Evolutionary conservation across 352 stramenopile species (phyloP).

Genomic region (Pythium volutum): DNA sequence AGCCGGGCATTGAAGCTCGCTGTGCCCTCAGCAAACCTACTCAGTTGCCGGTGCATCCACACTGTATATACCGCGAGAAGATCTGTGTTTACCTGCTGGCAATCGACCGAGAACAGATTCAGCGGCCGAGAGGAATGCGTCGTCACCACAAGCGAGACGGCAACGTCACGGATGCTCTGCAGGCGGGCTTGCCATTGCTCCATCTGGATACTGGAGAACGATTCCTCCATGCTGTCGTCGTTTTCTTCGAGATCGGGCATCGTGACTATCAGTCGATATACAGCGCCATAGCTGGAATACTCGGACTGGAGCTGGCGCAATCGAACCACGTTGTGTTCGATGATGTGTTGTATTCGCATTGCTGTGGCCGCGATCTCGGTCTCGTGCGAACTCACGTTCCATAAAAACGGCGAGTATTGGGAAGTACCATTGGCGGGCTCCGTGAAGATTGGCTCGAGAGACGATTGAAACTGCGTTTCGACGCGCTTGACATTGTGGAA

Average conservation of each 20-base stretch:
- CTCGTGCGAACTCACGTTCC: constrained; percentile 66
- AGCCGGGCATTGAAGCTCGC: constrained; percentile 47
- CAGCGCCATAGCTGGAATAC: constrained; percentile 37
- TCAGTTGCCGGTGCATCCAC: constrained; percentile 42
- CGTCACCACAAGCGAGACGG: constrained; percentile 23
- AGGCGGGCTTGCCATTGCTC: constrained; percentile 31
- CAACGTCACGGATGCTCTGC: constrained; percentile 26
- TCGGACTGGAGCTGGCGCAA: constrained; percentile 36
- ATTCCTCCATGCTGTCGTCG: constrained; percentile 8
- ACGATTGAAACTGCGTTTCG: constrained; percentile 54
- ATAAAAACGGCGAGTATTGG: constrained; percentile 50
- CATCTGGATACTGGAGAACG: constrained; percentile 22
- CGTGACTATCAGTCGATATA: constrained; percentile 35
- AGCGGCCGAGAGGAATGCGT: constrained; percentile 29
- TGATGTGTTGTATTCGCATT: constrained; percentile 57
- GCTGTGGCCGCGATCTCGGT: constrained; percentile 51
- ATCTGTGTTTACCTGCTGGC: constrained; percentile 37
- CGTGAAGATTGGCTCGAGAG: constrained; percentile 18
- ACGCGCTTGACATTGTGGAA: constrained; percentile 69
- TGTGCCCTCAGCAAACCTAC: constrained; percentile 51
- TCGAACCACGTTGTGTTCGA: constrained; percentile 48
- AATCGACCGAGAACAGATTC: constrained; percentile 54
- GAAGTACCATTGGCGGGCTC: not conserved
- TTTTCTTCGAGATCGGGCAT: not conserved
- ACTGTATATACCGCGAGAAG: constrained; percentile 37